Evolutionary conservation across 73 alveolate genomes (phyloP), one percentile per base, ranked within the genome.

Genomic region (Paramecium primaurelia): DNA sequence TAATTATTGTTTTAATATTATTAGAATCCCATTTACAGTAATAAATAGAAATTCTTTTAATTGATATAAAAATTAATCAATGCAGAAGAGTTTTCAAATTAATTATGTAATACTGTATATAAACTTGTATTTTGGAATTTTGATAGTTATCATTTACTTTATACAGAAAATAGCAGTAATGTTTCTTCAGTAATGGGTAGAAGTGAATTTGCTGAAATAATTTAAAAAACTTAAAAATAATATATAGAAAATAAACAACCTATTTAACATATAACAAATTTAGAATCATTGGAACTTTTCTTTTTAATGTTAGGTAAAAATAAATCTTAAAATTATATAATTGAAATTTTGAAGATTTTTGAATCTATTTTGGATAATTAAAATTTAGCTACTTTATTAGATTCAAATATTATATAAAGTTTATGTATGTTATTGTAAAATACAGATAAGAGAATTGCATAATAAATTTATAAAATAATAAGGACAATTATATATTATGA

Each of bases 121-220:
- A 80, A 47, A 36, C 73, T 80, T 32, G 44, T 40, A 10, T 80
- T 80, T 49, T 80, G 91, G 91, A 80, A 80, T 80, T 80, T 80
- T 26, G 91, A 80, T 36, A 25, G 77, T 36, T 80, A 45, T 49
- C 91, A 80, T 49, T 12, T 80, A 25, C 45, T 80, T 7, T 80
- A 80, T 12, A 40, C 91, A 42, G 91, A 80, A 47, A 80, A 80
- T 7, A 80, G 91, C 18, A 80, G 91, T 80, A 80, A 80, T 80
- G 91, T 80, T 9, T 80, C 91, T n/a, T 80, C 91, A 47, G 58
- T 80, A 14, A 80, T 80, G 71, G 91, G 71, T 20, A 80, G 91
- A 25, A 80, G 91, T 80, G 91, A 80, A 80, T 80, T 44, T 80
- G 91, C 77, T 0, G 91, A 80, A 42, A 47, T 49, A 8, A 80